Evolutionary conservation across 2,329 filamentous ascomycete genomes (phyloP).

Genomic region (Aureobasidium sp.): DNA sequence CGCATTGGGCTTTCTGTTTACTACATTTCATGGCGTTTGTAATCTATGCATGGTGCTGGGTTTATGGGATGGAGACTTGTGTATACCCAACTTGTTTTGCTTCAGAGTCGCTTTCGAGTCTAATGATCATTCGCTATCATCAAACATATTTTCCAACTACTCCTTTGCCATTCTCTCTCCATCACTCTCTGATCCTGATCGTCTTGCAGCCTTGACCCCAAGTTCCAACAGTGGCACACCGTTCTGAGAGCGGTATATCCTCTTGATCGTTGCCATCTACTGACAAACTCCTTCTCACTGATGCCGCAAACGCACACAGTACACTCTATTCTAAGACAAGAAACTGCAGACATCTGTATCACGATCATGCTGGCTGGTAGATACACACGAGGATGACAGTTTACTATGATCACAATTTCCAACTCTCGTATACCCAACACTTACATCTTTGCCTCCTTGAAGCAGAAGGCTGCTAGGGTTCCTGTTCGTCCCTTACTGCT

Average conservation of each 20-base stretch:
- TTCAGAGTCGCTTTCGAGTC: constrained; percentile 9
- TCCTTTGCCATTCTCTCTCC: constrained; percentile 7
- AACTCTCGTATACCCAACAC: neutral
- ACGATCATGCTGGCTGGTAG: neutral
- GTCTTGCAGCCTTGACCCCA: neutral
- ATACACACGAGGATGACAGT: neutral
- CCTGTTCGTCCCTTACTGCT: neutral
- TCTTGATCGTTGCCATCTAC: constrained; percentile 1
- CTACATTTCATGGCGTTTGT: constrained; percentile 3
- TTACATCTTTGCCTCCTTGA: neutral
- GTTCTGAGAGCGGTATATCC: constrained; percentile 10
- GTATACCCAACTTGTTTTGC: constrained; percentile 15
- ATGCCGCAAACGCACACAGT: constrained; percentile 4
- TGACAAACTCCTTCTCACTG: neutral
- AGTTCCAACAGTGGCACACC: neutral
- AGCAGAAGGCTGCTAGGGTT: neutral
- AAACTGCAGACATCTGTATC: constrained; percentile 3
- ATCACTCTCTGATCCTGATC: too few species aligned
- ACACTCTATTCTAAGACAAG: constrained; percentile 7
- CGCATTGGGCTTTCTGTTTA: constrained; percentile 2
- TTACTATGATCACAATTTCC: neutral
- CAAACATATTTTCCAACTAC: neutral
- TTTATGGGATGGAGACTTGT: constrained; percentile 13
- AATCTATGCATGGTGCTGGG: constrained; percentile 9
- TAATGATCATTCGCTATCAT: constrained; percentile 8